Conservation (phyloP, 352 stramenopile species). For the Thraustochytrium sp. region DNA sequence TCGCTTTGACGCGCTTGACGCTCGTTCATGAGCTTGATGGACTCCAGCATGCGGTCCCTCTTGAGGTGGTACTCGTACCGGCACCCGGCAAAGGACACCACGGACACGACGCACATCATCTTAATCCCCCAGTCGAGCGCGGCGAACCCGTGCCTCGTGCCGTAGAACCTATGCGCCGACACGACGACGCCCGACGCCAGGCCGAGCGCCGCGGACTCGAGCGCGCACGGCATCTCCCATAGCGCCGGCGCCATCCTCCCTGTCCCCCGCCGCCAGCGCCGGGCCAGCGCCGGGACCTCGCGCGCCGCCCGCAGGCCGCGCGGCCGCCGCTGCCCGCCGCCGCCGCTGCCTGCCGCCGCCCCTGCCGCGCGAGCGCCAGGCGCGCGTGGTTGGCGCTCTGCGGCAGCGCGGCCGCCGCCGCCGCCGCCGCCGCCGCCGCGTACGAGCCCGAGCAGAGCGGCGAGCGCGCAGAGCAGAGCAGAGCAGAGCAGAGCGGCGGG, state of each 20-base stretch:
- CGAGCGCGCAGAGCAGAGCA: no score
- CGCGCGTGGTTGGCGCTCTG: no score
- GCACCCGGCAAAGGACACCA: conserved; percentile 2
- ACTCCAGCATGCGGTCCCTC: background rate
- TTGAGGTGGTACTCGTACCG: background rate
- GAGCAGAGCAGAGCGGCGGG: no score
- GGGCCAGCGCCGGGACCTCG: background rate
- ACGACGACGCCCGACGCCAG: background rate
- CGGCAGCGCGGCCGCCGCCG: no score
- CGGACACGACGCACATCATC: background rate
- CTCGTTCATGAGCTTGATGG: conserved; percentile 20
- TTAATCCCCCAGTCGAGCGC: background rate
- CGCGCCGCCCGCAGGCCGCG: no score
- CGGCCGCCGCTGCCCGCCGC: no score
- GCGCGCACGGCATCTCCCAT: background rate
- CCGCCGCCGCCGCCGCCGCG: no score
- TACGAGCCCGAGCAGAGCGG: no score
- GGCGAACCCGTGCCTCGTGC: background rate
- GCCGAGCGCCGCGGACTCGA: background rate
- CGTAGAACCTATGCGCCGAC: background rate
- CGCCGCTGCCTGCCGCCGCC: no score
- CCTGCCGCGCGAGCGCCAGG: no score
- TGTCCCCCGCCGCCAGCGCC: background rate
- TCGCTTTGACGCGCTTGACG: background rate
- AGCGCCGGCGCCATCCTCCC: background rate